Evolutionary conservation across 2,329 filamentous ascomycete genomes (phyloP), one percentile per base, ranked within the genome.

Genomic region (Chrysoporthe austroafricana): DNA sequence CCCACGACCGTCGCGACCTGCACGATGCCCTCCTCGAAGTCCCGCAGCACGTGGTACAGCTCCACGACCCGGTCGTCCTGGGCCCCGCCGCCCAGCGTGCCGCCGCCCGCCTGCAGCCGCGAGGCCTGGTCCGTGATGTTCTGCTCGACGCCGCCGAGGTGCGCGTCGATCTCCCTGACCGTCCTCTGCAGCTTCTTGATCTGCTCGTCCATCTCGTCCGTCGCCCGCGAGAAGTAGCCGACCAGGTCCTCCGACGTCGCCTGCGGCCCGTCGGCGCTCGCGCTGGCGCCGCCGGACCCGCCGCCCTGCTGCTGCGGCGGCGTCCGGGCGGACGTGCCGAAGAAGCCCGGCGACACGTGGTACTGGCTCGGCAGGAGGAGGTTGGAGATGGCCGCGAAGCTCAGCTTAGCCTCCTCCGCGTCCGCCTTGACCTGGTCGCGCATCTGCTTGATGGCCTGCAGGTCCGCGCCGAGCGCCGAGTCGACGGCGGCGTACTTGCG

Each of bases 11-110:
- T 82, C 5, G 89, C 89, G 66, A 90, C 88, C 64, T 86, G 84
- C 66, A 90, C 76, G 66, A 91, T 89, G 66, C 88, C 85, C 72
- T 85, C 82, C 77, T 91, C 88, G 69, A 91, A 89, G 71, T 91
- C 89, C 21, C 85, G 81, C 71, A 91, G 81, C 56, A 89, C 88
- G 14, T 82, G 84, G 18, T 85, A 85, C 57, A 90, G 79, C 74
- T 86, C 83, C 46, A 81, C 77, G 26, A 82, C 77, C 70, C 79
- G 79, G 76, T 86, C 79, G 71, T 85, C 81, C 66, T 79, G 72
- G 64, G 78, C 76, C 21, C 76, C 73, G 26, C 76, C 72, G 66
- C 74, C 73, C 42, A 80, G 78, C 76, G 80, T 67, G 18, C 75
- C 75, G 57, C 74, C 77, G 32, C 75, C 75, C 43, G 80, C 79